Base-by-base conservation (phyloP, 2,329 filamentous ascomycete species). In the Arthroderma sp. region DNA sequence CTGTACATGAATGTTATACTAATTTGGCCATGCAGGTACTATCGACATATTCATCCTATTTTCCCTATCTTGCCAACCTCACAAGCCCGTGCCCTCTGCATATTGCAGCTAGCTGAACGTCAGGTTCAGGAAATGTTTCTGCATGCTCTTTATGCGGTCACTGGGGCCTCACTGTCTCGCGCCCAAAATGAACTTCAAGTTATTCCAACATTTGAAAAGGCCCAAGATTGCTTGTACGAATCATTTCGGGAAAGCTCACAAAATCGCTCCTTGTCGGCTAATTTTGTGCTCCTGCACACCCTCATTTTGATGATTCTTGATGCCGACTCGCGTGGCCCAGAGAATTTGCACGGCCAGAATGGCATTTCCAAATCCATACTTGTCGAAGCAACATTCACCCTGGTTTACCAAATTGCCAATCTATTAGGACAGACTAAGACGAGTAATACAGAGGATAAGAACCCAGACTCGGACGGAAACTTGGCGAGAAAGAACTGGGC, bases 231-330 rank as follows among this genome's bases (percentile, higher is more conserved):
- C 31, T 47, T 67, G n/a, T 50, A 63, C 31, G 60, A 60, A 36
- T 59, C 63, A 45, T 61, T 62, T 22, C 61, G 63, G 6, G 62
- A 66, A 42, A 58, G 60, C 11, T 55, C 60, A 11, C 51, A 42
- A 29, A 40, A 60, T 28, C 60, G 63, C 10, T 52, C 58, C 5
- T 55, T 56, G 3, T 53, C 61, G 1, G 55, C 59, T 32, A 68
- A 67, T 46, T 44, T 68, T 28, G 52, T 68, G 22, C 64, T 61
- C 53, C 55, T 67, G n/a, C 65, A 68, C 48, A 60, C 59, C 30
- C 53, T 66, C 40, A 54, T 63, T 6, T 51, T 68, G 15, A 61
- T 68, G 58, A 59, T 65, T 11, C 56, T 68, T 7, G 66, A 69
- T 37, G 63, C 62, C 45, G 65, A 67, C 39, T 54, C 57, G 6